Evolutionary conservation across 106 monocot genomes (phyloP).

Genomic region (Acorus calamus): DNA sequence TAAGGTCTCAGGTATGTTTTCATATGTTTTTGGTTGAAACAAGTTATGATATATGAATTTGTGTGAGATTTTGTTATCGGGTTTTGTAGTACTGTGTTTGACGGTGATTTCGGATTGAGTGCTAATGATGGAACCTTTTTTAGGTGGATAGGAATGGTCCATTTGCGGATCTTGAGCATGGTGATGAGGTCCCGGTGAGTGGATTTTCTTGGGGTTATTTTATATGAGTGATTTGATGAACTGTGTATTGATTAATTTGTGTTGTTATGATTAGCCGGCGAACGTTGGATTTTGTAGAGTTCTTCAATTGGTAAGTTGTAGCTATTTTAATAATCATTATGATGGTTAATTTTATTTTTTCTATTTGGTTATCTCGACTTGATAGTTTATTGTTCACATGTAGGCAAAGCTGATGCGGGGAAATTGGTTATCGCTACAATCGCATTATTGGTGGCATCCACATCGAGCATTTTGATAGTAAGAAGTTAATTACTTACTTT

Average conservation of each 20-base stretch:
- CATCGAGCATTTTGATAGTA: constrained; percentile 86
- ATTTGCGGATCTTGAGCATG: constrained; percentile 68
- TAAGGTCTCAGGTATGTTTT: too few species aligned
- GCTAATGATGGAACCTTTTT: too few species aligned
- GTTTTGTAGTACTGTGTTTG: too few species aligned
- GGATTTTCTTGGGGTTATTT: background rate
- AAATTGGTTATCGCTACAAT: constrained; percentile 62
- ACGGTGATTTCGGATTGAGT: too few species aligned
- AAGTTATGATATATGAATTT: too few species aligned
- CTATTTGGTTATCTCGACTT: background rate
- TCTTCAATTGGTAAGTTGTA: constrained; percentile 33
- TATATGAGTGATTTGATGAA: background rate
- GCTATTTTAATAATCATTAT: background rate
- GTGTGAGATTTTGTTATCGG: too few species aligned
- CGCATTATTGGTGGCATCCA: constrained; percentile 77
- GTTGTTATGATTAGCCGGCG: constrained; percentile 38
- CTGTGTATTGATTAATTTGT: constrained; percentile 10
- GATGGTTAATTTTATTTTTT: background rate
- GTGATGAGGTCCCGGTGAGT: constrained; percentile 57
- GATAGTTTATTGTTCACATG: constrained; percentile 1
- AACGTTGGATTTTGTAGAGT: constrained; percentile 79
- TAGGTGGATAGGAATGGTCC: background rate
- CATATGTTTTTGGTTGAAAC: too few species aligned
- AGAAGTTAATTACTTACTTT: constrained; percentile 28
- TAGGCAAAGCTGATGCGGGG: constrained; percentile 90